These are phyloP conservation scores for Wickerhamiella galacta DNA, from an alignment of 805 yeast species.

Conservation along the genomic window DNA sequence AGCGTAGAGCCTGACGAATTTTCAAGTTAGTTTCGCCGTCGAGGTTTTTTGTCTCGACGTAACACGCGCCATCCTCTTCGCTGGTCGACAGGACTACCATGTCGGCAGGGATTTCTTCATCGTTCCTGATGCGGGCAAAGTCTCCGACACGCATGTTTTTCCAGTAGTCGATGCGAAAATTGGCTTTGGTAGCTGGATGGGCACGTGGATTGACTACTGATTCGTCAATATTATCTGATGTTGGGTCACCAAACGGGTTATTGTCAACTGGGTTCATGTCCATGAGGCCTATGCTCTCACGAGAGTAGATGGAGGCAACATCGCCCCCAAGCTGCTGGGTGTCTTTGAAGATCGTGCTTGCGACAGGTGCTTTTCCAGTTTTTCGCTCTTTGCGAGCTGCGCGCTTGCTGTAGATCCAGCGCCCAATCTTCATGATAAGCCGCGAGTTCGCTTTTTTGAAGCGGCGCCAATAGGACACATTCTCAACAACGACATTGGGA, in stretches of 20 bases:
- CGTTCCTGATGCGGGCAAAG: constrained; percentile 44
- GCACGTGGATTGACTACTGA: constrained; percentile 15
- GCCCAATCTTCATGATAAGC: constrained; percentile 8
- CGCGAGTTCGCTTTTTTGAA: constrained; percentile 38
- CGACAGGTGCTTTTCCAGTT: constrained; percentile 7
- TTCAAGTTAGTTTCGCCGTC: constrained; percentile 70
- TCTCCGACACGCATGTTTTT: constrained; percentile 65
- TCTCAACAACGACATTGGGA: constrained; percentile 37
- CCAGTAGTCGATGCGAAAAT: constrained; percentile 42
- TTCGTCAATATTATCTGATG: constrained; percentile 5
- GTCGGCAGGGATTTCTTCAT: constrained; percentile 70
- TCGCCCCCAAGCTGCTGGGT: constrained; percentile 1
- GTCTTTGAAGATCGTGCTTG: neutral
- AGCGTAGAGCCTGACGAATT: constrained; percentile 34
- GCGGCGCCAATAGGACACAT: constrained; percentile 46
- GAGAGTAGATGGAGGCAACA: constrained; percentile 12
- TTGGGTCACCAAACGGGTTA: neutral
- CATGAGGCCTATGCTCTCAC: constrained; percentile 6
- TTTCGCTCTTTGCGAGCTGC: constrained; percentile 1
- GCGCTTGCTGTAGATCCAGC: constrained; percentile 6
- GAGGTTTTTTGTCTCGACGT: constrained; percentile 51
- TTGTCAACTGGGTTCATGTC: neutral
- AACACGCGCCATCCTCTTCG: constrained; percentile 52
- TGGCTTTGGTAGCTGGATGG: constrained; percentile 21
- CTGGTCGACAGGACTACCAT: constrained; percentile 49